Percentiles rank a stretch among this genome's conserved stretches.
Conservation (phyloP, 148 eudicot species). For the Pouteria glomerata region DNA sequence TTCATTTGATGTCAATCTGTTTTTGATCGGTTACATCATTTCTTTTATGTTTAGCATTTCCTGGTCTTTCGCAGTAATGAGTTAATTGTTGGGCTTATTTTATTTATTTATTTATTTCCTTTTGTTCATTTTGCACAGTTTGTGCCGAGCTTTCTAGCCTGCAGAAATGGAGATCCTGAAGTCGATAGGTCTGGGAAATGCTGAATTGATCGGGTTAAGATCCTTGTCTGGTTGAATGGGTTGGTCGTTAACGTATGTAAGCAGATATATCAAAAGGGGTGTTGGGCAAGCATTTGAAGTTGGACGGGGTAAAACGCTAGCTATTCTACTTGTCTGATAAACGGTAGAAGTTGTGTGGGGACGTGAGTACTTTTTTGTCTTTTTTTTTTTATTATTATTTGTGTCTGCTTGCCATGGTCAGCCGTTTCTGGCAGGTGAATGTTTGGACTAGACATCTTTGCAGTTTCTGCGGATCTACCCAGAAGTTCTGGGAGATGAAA, state of each 20-base stretch:
- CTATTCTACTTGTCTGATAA: slow-evolving; percentile 7
- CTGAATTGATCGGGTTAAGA: slow-evolving; percentile 9
- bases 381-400: no score
- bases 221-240: slow-evolving; percentile 27
- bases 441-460: slow-evolving; percentile 8
- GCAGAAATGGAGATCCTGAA: slow-evolving; percentile 24
- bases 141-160: slow-evolving; percentile 38
- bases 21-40: neutral
- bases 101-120: neutral
- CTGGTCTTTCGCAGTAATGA: neutral
- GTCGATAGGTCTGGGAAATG: slow-evolving; percentile 24
- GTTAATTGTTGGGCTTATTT: neutral
- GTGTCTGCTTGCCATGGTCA: neutral
- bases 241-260: slow-evolving; percentile 6
- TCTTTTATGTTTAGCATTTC: neutral
- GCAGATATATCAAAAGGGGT: slow-evolving; percentile 6
- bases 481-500: neutral
- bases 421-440: slow-evolving; percentile 6
- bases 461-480: slow-evolving; percentile 11
- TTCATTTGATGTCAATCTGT: neutral
- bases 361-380: no score
- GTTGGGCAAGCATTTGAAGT: slow-evolving; percentile 6
- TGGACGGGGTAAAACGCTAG: slow-evolving; percentile 6
- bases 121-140: slow-evolving; percentile 17
- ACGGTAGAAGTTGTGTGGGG: neutral